A percentile compares a stretch with the other conserved stretches of the same genome.
phyloP scores from a whole-genome alignment of 345 rosid species.

The Trapa incisa region DNA sequence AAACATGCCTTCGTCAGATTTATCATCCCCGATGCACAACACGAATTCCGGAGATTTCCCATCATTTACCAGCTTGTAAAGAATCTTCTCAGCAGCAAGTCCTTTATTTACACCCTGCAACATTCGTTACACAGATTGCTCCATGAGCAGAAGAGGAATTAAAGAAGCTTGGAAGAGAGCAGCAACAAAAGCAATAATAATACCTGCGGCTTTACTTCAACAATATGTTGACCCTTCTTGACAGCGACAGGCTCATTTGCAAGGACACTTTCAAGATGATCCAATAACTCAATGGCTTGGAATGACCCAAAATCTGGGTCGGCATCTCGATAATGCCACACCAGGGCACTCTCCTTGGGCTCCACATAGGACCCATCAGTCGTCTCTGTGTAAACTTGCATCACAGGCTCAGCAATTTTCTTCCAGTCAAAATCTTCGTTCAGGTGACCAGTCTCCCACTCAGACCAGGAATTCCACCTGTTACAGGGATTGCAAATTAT shows the following conservation, averaged over 20 bases:
- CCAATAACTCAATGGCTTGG: slow-evolving; percentile 20
- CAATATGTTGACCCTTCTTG: slow-evolving; percentile 16
- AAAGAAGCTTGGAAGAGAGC: no score
- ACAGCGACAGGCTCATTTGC: slow-evolving; percentile 16
- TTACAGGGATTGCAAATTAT: neutral
- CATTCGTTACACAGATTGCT: neutral
- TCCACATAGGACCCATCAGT: slow-evolving; percentile 20
- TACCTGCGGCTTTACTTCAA: slow-evolving; percentile 22
- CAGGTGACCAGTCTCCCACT: slow-evolving; percentile 15
- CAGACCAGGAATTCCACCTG: slow-evolving; percentile 13
- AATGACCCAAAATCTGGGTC: slow-evolving; percentile 17
- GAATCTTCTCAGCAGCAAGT: slow-evolving; percentile 34
- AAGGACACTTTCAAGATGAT: slow-evolving; percentile 20
- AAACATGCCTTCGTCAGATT: slow-evolving; percentile 60
- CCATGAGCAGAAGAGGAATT: no score
- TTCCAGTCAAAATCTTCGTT: slow-evolving; percentile 15
- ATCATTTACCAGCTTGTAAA: slow-evolving; percentile 19
- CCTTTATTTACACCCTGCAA: slow-evolving; percentile 50
- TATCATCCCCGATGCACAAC: slow-evolving; percentile 52
- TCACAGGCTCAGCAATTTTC: slow-evolving; percentile 14
- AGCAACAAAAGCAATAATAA: neutral
- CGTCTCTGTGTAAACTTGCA: slow-evolving; percentile 19
- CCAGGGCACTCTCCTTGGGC: slow-evolving; percentile 19
- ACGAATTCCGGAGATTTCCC: slow-evolving; percentile 36
- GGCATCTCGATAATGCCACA: slow-evolving; percentile 16